Conservation (phyloP, 495 filamentous ascomycete species). For the Neurospora cerealis region DNA sequence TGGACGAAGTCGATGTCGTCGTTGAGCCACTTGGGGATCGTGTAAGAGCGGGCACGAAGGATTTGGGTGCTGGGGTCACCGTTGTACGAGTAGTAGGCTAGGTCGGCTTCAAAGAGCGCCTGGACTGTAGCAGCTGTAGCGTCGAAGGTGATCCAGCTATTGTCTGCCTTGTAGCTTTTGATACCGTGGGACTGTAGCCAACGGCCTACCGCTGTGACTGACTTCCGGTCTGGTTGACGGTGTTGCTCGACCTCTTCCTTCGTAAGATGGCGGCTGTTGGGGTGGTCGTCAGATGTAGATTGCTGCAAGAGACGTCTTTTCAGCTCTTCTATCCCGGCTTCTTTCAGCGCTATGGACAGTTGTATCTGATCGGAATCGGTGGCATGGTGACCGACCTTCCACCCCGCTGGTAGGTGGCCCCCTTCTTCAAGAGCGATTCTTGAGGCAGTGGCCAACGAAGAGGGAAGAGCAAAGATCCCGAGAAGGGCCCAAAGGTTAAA, state of each 20-base stretch:
- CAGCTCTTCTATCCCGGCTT: slow-evolving; percentile 25
- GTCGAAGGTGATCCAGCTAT: slow-evolving; percentile 24
- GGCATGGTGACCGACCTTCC: slow-evolving; percentile 14
- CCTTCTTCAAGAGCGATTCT: slow-evolving; percentile 14
- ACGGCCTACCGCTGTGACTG: slow-evolving; percentile 15
- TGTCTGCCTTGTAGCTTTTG: slow-evolving; percentile 13
- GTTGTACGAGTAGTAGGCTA: slow-evolving; percentile 26
- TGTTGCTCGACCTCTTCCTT: slow-evolving; percentile 20
- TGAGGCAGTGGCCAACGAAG: slow-evolving; percentile 4
- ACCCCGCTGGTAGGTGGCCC: slow-evolving; percentile 12
- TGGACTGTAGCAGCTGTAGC: slow-evolving; percentile 23
- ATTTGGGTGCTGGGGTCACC: slow-evolving; percentile 8
- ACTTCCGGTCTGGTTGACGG: slow-evolving; percentile 14
- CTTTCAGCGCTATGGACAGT: slow-evolving; percentile 26
- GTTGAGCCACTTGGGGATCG: slow-evolving; percentile 33
- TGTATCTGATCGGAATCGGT: slow-evolving; percentile 16
- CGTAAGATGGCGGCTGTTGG: slow-evolving; percentile 22
- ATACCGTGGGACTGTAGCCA: slow-evolving; percentile 28
- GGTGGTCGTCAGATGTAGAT: slow-evolving; percentile 9
- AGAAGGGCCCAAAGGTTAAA: slow-evolving; percentile 5
- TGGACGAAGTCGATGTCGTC: slow-evolving; percentile 33
- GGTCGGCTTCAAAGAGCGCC: slow-evolving; percentile 26
- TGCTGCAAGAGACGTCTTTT: slow-evolving; percentile 20
- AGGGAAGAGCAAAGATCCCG: not conserved
- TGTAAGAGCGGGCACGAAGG: slow-evolving; percentile 34